Percentiles rank a stretch among this genome's conserved stretches.
These are phyloP conservation scores for Clarireedia sp. DNA, from an alignment of 2,329 filamentous ascomycete genomes.

Conservation along the genomic window DNA sequence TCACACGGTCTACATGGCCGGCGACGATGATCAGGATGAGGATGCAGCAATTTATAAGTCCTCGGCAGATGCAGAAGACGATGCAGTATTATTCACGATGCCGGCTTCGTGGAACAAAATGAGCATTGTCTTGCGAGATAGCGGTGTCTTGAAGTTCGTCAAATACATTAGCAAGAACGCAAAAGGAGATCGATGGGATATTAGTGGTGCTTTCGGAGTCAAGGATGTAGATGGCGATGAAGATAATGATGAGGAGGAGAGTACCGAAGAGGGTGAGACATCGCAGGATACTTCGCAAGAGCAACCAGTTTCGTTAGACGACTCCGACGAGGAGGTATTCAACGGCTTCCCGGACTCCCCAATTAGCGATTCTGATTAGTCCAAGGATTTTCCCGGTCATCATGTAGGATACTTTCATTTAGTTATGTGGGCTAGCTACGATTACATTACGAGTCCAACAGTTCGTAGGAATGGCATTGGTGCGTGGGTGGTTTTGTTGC, in stretches of 20 bases:
- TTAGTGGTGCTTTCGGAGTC: conserved; percentile 72
- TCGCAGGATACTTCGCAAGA: conserved; percentile 20
- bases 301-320: conserved; percentile 29
- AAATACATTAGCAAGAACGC: conserved; percentile 87
- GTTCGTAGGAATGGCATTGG: not conserved
- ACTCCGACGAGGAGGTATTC: conserved; percentile 45
- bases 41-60: conserved; percentile 87
- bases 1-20: conserved; percentile 90
- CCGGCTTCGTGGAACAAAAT: conserved; percentile 80
- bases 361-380: conserved; percentile 28
- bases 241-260: conserved; percentile 31
- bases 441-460: not conserved
- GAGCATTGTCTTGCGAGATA: conserved; percentile 81
- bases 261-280: conserved; percentile 25
- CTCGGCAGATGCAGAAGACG: conserved; percentile 59
- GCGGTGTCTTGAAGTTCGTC: conserved; percentile 81
- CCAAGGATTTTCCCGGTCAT: not conserved
- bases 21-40: conserved; percentile 61
- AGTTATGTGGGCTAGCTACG: not conserved
- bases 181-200: conserved; percentile 85
- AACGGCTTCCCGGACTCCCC: conserved; percentile 44
- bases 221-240: conserved; percentile 43
- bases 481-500: conserved; percentile 4
- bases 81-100: conserved; percentile 62
- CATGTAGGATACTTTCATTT: conserved; percentile 3